phyloP scores from a whole-genome alignment of 139 green algal genomes.

The Chlorella sorokiniana region DNA sequence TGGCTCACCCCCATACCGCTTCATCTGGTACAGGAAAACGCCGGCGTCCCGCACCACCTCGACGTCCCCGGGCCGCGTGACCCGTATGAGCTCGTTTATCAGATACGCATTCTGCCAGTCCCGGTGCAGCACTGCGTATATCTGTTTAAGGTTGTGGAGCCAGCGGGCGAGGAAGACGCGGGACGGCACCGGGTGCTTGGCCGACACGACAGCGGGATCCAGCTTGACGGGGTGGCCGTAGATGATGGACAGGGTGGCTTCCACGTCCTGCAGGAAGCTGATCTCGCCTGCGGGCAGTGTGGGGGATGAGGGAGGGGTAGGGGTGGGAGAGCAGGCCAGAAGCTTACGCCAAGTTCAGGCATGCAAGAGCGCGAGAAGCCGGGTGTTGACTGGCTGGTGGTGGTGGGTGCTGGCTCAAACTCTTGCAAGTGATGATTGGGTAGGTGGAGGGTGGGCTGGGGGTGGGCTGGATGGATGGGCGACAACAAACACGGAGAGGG shows the following conservation, averaged over 20 bases:
- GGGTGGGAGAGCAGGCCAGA: background rate
- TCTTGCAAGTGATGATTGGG: too few species aligned
- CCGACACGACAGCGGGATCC: constrained; percentile 34
- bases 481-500: too few species aligned
- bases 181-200: constrained; percentile 33
- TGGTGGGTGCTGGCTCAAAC: too few species aligned
- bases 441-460: too few species aligned
- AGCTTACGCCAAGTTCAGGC: background rate
- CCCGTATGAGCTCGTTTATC: constrained; percentile 34
- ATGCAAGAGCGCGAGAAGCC: background rate
- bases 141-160: constrained; percentile 58
- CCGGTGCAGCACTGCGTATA: background rate
- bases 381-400: too few species aligned
- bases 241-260: constrained; percentile 49
- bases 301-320: background rate
- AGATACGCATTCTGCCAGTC: background rate
- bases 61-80: constrained; percentile 29
- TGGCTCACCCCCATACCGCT: constrained; percentile 26
- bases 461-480: too few species aligned
- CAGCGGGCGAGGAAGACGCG: constrained; percentile 49
- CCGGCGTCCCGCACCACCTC: constrained; percentile 41
- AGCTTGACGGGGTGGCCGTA: constrained; percentile 37
- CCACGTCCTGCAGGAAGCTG: constrained; percentile 50
- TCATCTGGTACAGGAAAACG: constrained; percentile 38
- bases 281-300: constrained; percentile 46